Evolutionary conservation across 306 rosid species (phyloP).

Genomic region (Acacia confusa): DNA sequence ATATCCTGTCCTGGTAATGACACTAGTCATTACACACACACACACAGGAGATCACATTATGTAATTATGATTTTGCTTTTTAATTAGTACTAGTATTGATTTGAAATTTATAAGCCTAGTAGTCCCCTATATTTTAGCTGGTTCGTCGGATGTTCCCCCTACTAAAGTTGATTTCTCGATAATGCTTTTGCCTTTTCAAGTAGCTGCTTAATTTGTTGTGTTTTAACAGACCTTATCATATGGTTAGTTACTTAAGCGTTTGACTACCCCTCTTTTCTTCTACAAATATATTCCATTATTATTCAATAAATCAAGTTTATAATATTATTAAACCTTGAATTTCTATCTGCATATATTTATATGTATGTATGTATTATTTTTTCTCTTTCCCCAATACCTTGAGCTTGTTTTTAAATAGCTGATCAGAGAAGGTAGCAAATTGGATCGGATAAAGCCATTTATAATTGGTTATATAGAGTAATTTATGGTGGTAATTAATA

Average conservation of each 20-base stretch:
- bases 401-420: constrained; percentile 5
- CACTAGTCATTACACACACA: constrained; percentile 10
- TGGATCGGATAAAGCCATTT: constrained; percentile 2
- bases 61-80: neutral
- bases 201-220: neutral
- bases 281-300: neutral
- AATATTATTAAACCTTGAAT: neutral
- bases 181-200: neutral
- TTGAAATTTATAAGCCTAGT: neutral
- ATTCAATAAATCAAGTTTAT: neutral
- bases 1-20: constrained; percentile 86
- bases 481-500: constrained; percentile 8
- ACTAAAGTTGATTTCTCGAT: neutral
- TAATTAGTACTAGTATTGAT: neutral
- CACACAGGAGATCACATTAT: neutral
- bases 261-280: neutral
- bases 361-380: neutral
- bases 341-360: neutral
- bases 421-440: neutral
- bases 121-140: neutral
- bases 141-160: neutral
- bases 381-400: constrained; percentile 13
- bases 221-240: neutral
- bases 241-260: neutral
- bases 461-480: neutral